phyloP scores from a whole-genome alignment of 106 monocot genomes.

The Cymbidium sinense region DNA sequence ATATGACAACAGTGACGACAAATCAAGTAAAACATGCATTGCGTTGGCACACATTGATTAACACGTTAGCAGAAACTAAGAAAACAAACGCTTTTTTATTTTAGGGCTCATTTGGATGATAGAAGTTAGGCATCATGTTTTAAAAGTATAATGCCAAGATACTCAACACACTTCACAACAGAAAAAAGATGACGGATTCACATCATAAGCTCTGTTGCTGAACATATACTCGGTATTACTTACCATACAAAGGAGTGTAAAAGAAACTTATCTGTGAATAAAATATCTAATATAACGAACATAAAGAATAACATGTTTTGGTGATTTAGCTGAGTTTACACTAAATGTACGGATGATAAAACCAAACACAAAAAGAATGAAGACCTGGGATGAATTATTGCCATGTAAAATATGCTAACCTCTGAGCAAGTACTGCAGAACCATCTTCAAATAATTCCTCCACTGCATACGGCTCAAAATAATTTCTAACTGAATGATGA shows the following conservation, averaged over 20 bases:
- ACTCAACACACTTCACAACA: neutral
- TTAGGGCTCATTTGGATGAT: too few species aligned
- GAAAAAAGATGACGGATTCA: neutral
- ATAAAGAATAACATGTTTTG: neutral
- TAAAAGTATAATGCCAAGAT: neutral
- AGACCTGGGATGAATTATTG: neutral
- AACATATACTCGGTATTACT: neutral
- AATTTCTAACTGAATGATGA: conserved; percentile 3
- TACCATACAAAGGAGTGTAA: neutral
- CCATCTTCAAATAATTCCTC: conserved; percentile 97
- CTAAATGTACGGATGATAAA: neutral
- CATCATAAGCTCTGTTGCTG: neutral
- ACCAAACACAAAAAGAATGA: neutral
- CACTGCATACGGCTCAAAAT: conserved; percentile 28
- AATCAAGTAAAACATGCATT: neutral
- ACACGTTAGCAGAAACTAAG: too few species aligned
- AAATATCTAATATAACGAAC: neutral
- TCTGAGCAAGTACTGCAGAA: conserved; percentile 80
- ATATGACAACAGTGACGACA: neutral
- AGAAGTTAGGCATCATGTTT: neutral
- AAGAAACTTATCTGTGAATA: neutral
- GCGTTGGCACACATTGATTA: too few species aligned
- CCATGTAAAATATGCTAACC: conserved; percentile 3
- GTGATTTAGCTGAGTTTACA: neutral
- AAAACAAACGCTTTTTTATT: too few species aligned